Evolutionary conservation across 2,329 filamentous ascomycete genomes (phyloP), one percentile per base, ranked within the genome.

Genomic region (Exophiala sp.): DNA sequence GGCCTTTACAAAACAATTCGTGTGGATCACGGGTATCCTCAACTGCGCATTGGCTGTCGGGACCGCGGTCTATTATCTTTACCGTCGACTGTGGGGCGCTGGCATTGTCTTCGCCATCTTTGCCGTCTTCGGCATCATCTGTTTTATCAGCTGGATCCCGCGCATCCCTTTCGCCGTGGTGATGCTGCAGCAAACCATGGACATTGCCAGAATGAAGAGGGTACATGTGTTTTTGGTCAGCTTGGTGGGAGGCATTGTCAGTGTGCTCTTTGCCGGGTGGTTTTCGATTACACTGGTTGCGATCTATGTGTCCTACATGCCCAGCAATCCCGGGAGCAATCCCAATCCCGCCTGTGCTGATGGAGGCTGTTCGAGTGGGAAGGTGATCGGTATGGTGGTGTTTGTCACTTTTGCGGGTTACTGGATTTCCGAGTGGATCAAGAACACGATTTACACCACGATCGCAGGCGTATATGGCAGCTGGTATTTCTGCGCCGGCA

Each of bases 391-490:
- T 0, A 70, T 96, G 23, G 73, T 95, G 3, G 86, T 85, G 14
- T 96, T 94, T 65, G 79, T 89, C 59, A 95, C 89, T 0, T 96
- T 97, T 62, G 84, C 89, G 46, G 87, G 83, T 69, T 96, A 94
- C 70, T 97, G 91, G 91, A 83, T 95, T 57, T 85, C 86, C 1
- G 91, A 97, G 66, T 91, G 86, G 78, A 72, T 96, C 60, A 96
- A 96, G 73, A 95, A 95, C 69, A 89, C 87, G 0, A 87, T 95
- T 40, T 89, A 97, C 65, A 85, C 85, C 1, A 89, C 82, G 19
- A 85, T 95, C 51, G 86, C 88, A 0, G 90, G 91, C 0, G 83
- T 95, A 0, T 96, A 95, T 61, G 90, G 88, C 1, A 85, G 85
- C 0, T 97, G 91, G 91, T 97, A 95, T 71, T 96, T 95, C 66